phyloP scores from a whole-genome alignment of 2,329 filamentous ascomycete genomes.

The Didymella lethalis region DNA sequence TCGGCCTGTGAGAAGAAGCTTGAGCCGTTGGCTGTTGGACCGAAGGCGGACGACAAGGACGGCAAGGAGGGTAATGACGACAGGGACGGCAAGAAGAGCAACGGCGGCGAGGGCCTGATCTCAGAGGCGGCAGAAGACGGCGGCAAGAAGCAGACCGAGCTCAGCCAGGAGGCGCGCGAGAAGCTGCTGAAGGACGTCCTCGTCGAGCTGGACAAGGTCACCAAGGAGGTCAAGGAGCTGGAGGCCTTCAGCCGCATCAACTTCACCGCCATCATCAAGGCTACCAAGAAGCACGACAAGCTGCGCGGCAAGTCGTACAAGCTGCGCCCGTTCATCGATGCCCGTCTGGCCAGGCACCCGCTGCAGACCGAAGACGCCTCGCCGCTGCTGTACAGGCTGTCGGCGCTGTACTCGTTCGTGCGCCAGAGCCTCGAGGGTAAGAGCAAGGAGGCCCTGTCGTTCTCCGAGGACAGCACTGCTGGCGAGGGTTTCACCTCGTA shows the following conservation, averaged over 20 bases:
- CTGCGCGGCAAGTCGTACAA: slow-evolving; percentile 87
- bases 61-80: slow-evolving; percentile 33
- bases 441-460: slow-evolving; percentile 53
- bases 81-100: slow-evolving; percentile 7
- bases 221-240: slow-evolving; percentile 88
- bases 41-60: slow-evolving; percentile 35
- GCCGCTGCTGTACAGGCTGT: slow-evolving; percentile 85
- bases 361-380: slow-evolving; percentile 97
- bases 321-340: slow-evolving; percentile 89
- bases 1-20: slow-evolving; percentile 72
- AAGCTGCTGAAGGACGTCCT: slow-evolving; percentile 74
- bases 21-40: slow-evolving; percentile 62
- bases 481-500: slow-evolving; percentile 80
- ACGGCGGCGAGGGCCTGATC: slow-evolving; percentile 26
- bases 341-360: slow-evolving; percentile 83
- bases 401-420: slow-evolving; percentile 94
- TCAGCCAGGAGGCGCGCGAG: slow-evolving; percentile 54
- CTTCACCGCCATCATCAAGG: slow-evolving; percentile 97
- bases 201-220: slow-evolving; percentile 83
- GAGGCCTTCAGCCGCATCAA: slow-evolving; percentile 96
- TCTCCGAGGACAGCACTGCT: slow-evolving; percentile 51
- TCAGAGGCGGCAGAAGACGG: slow-evolving; percentile 23
- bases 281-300: slow-evolving; percentile 98
- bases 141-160: slow-evolving; percentile 36
- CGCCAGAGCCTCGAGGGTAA: slow-evolving; percentile 79